A percentile compares a stretch with the other conserved stretches of the same genome.
phyloP scores from a whole-genome alignment of 345 rosid genomes.

The Arabidopsis arenosa region DNA sequence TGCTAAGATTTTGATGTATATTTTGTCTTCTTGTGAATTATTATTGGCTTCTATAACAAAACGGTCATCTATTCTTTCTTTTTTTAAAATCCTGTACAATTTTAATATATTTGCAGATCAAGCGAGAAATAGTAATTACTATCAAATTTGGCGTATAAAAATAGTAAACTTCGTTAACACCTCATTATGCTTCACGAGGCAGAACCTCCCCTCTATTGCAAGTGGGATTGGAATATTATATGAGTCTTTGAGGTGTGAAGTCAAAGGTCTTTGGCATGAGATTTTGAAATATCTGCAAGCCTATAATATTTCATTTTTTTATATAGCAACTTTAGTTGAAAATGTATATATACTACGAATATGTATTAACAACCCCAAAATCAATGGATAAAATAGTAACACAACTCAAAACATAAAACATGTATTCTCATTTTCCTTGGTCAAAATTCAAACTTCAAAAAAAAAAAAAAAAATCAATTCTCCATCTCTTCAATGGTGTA shows the following conservation, averaged over 20 bases:
- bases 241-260: constrained; percentile 3
- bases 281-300: constrained; percentile 29
- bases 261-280: constrained; percentile 29
- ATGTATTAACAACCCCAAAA: not conserved
- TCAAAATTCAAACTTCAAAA: not conserved
- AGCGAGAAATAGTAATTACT: not conserved
- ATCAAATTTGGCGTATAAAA: constrained; percentile 6
- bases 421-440: constrained; percentile 1
- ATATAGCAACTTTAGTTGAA: constrained; percentile 39
- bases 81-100: not conserved
- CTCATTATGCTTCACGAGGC: not conserved
- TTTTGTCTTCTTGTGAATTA: constrained; percentile 28
- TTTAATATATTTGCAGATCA: constrained; percentile 12
- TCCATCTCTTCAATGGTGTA: not conserved
- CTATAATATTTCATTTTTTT: not conserved
- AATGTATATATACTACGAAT: not conserved
- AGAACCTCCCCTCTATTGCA: not conserved
- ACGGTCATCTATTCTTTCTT: constrained; percentile 3
- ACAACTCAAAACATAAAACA: not conserved
- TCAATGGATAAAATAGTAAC: not conserved
- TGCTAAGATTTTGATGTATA: not conserved
- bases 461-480: not conserved
- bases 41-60: not conserved
- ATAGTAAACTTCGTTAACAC: constrained; percentile 1
- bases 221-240: not conserved